These are phyloP conservation scores for Phytophthora kernoviae DNA, from an alignment of 352 stramenopile species.

Conservation along the genomic window DNA sequence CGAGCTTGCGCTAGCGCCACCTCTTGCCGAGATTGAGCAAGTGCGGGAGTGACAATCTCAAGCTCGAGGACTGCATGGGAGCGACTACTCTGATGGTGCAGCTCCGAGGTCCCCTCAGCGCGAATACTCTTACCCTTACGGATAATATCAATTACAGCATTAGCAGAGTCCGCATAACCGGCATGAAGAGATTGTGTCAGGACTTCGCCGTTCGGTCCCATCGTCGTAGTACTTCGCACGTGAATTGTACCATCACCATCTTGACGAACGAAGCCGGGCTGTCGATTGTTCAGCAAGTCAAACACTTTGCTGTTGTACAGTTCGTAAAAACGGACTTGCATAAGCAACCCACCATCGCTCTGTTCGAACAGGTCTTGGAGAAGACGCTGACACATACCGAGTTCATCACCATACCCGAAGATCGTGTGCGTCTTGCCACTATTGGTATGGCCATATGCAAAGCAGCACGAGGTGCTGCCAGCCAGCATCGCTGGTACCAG, in stretches of 20 bases:
- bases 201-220: constrained; percentile 45
- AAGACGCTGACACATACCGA: constrained; percentile 46
- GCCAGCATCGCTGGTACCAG: constrained; percentile 30
- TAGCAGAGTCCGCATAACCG: constrained; percentile 29
- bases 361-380: constrained; percentile 40
- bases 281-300: constrained; percentile 52
- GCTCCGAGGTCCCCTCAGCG: constrained; percentile 51
- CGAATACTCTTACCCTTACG: constrained; percentile 19
- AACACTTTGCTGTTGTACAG: constrained; percentile 66
- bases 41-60: constrained; percentile 50
- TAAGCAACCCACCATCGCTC: constrained; percentile 14
- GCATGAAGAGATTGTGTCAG: constrained; percentile 47
- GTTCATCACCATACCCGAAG: constrained; percentile 52
- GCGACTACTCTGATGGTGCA: constrained; percentile 54
- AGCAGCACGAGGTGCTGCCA: constrained; percentile 53
- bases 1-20: constrained; percentile 36
- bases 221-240: constrained; percentile 55
- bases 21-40: constrained; percentile 37
- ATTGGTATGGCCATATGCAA: constrained; percentile 65
- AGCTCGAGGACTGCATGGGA: constrained; percentile 60
- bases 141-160: constrained; percentile 32
- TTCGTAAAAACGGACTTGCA: constrained; percentile 64
- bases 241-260: constrained; percentile 49
- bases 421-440: constrained; percentile 72
- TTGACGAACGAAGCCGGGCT: constrained; percentile 53